These are phyloP conservation scores for Allium fistulosum DNA, from an alignment of 106 monocot species.

Conservation along the genomic window DNA sequence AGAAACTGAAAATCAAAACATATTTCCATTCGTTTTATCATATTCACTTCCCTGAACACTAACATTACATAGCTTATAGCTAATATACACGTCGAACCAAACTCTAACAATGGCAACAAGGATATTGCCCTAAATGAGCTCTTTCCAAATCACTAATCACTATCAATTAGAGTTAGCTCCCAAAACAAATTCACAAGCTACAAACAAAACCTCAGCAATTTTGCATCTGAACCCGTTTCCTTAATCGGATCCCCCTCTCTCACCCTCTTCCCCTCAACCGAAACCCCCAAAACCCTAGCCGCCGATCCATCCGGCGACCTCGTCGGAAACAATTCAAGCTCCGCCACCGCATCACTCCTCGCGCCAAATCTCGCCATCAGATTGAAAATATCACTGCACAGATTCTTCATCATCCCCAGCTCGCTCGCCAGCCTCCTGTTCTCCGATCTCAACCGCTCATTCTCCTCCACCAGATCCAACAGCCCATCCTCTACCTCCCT, in stretches of 20 bases:
- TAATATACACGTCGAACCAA: no score
- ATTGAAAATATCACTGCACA: conserved; percentile 44
- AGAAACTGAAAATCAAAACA: no score
- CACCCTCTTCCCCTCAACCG: conserved; percentile 40
- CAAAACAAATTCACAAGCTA: no score
- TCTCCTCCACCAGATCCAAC: conserved; percentile 48
- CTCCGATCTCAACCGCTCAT: conserved; percentile 52
- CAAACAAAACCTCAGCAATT: background rate
- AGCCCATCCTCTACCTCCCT: background rate
- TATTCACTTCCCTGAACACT: no score
- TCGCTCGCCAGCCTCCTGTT: conserved; percentile 45
- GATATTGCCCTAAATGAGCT: no score
- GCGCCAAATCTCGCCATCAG: conserved; percentile 42
- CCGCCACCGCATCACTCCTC: background rate
- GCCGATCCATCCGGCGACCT: conserved; percentile 6
- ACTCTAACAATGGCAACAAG: no score
- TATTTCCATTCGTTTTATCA: no score
- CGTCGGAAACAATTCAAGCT: conserved; percentile 40
- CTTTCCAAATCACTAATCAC: no score
- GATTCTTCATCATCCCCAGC: conserved; percentile 45
- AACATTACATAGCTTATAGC: no score
- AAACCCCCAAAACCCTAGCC: conserved; percentile 48
- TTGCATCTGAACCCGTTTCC: background rate
- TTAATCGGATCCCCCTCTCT: conserved; percentile 18
- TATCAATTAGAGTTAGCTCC: no score